phyloP scores from a whole-genome alignment of 1,284 basidiomycete species.

The Marasmius fiardii region DNA sequence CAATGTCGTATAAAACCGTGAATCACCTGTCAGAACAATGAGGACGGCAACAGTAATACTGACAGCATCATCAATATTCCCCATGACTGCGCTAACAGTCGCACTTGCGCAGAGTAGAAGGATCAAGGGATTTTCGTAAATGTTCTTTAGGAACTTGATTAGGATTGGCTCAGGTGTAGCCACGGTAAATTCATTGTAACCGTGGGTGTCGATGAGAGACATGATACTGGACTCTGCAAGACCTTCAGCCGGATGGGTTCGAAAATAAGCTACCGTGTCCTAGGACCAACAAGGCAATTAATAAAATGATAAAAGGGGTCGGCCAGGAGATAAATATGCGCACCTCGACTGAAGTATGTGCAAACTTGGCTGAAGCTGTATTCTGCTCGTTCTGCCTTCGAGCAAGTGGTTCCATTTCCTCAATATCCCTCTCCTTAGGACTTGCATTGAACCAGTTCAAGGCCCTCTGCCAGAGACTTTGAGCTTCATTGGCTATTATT shows the following conservation, averaged over 20 bases:
- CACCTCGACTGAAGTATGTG: constrained; percentile 57
- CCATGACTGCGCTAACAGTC: constrained; percentile 84
- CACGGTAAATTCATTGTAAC: constrained; percentile 96
- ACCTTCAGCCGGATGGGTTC: constrained; percentile 60
- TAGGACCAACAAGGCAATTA: constrained; percentile 24
- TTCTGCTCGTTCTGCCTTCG: constrained; percentile 26
- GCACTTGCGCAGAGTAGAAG: constrained; percentile 88
- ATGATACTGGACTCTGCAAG: constrained; percentile 64
- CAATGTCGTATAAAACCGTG: neutral
- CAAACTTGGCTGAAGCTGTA: constrained; percentile 56
- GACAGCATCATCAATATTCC: constrained; percentile 91
- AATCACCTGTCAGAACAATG: constrained; percentile 88
- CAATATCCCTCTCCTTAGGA: constrained; percentile 15
- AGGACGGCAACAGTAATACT: constrained; percentile 93
- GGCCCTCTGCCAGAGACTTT: constrained; percentile 43
- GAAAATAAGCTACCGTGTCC: constrained; percentile 68
- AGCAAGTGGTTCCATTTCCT: constrained; percentile 11
- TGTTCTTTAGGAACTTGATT: constrained; percentile 89
- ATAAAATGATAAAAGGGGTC: constrained; percentile 1
- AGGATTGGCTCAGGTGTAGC: constrained; percentile 74
- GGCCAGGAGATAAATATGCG: constrained; percentile 20
- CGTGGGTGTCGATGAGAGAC: constrained; percentile 66
- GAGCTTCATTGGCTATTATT: constrained; percentile 39
- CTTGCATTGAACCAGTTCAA: constrained; percentile 40
- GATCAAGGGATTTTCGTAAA: constrained; percentile 93